Conservation (phyloP, 2,329 filamentous ascomycete species). For the Sporothrix humicola region DNA sequence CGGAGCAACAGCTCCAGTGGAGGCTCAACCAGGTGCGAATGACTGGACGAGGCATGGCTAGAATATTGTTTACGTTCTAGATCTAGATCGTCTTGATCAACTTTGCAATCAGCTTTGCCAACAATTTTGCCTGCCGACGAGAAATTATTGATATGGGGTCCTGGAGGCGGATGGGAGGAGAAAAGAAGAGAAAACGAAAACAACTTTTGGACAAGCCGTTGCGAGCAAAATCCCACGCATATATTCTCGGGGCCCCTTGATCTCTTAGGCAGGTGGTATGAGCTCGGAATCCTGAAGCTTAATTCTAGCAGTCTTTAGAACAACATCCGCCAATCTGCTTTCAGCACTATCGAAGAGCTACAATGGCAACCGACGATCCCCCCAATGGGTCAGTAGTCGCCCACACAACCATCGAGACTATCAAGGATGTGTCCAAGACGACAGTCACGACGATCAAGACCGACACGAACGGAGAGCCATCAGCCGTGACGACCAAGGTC, state of each 20-base stretch:
- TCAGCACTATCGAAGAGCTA: not conserved
- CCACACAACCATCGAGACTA: not conserved
- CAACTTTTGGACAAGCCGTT: not conserved
- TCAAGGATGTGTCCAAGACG: not conserved
- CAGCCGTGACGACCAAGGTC: not conserved
- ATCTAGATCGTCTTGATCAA: not conserved
- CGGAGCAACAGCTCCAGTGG: slow-evolving; percentile 8
- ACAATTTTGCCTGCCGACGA: not conserved
- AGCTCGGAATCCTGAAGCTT: not conserved
- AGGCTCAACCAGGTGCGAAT: not conserved
- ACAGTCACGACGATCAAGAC: not conserved
- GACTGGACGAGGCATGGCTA: not conserved
- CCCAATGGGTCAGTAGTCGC: not conserved
- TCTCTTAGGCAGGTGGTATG: not conserved
- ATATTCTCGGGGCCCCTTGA: not conserved
- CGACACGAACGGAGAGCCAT: not conserved
- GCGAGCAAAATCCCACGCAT: not conserved
- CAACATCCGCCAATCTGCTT: not conserved
- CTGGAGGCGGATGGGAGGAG: not conserved
- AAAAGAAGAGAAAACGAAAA: not conserved
- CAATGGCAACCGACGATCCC: not conserved
- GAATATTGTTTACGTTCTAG: slow-evolving; percentile 10
- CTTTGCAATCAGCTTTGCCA: no score
- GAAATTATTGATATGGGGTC: not conserved
- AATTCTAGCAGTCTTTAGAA: no score